Evolutionary conservation across 306 rosid species (phyloP).

Genomic region (Pyrus pyrifolia): DNA sequence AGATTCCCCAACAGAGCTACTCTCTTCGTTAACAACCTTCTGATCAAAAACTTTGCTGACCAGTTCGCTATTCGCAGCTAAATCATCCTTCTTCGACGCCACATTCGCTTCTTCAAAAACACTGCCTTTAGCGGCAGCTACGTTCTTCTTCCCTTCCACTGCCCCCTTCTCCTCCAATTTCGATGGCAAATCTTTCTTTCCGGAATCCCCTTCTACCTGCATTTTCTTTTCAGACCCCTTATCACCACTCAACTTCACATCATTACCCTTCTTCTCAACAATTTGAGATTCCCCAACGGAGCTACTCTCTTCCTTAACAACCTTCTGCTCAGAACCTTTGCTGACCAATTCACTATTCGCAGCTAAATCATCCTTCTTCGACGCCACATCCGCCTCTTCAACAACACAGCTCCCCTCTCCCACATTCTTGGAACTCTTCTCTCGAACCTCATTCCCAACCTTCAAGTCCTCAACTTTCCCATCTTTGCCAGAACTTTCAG

Average conservation of each 20-base stretch:
- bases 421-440: conserved; percentile 8
- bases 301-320: conserved; percentile 26
- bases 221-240: conserved; percentile 20
- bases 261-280: conserved; percentile 17
- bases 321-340: conserved; percentile 12
- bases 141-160: conserved; percentile 24
- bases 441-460: neutral
- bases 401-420: conserved; percentile 17
- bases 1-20: conserved; percentile 21
- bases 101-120: conserved; percentile 10
- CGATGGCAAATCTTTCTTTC: conserved; percentile 25
- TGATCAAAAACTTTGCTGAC: conserved; percentile 16
- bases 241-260: conserved; percentile 13
- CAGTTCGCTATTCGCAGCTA: conserved; percentile 12
- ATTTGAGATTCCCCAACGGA: conserved; percentile 16
- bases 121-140: conserved; percentile 25
- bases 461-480: conserved; percentile 2
- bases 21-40: conserved; percentile 23
- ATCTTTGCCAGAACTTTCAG: conserved; percentile 20
- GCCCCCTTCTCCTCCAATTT: conserved; percentile 28
- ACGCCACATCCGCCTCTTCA: conserved; percentile 13
- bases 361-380: conserved; percentile 4
- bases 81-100: conserved; percentile 1
- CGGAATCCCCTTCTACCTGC: conserved; percentile 21
- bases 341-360: conserved; percentile 16